Base-by-base conservation (phyloP, 768 basidiomycete species). In the Suillus americanus region DNA sequence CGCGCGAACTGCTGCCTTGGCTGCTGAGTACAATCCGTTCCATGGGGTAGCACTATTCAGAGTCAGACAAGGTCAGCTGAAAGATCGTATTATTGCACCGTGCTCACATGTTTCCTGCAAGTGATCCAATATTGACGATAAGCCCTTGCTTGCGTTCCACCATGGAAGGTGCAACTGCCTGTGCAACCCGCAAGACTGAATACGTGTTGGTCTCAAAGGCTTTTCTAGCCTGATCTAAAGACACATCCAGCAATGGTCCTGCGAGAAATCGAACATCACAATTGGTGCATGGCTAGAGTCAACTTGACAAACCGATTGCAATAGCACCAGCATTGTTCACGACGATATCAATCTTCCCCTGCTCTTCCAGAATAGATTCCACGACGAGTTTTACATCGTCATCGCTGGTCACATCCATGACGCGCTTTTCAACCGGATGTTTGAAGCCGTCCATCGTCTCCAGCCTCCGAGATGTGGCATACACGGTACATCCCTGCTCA, bases 111-210 rank as follows among this genome's bases (percentile, higher is more conserved):
- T 86, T 79, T 4, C 85, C 91, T 37, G 80, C 83, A 60, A 93
- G 71, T 3, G 90, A 92, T 13, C 91, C 90, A 30, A 93, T 83
- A 66, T 91, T 93, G 43, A 94, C 81, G 62, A 94, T 85, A 28
- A 88, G 75, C 1, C 92, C 92, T 50, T 78, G 77, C 64, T 78
- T 80, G 57, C 83, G 82, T 62, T 83, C 73, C 2, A 89, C 87
- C 92, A 94, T 94, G 69, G 87, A 80, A 1, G 90, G 92, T 38
- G 89, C 80, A 30, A 87, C 88, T 1, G 85, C 82, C 64, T 86
- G 84, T 40, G 84, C 81, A 45, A 90, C 72, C 18, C 89, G 84
- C 6, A 93, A 71, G n/a, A 86, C 77, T 23, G 85, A 78, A 69
- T 85, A 87, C 0, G 86, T 82, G 66, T 94, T 94, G 20, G 85